A percentile compares a stretch with the other conserved stretches of the same genome.
These are phyloP conservation scores for Dalechampia spathulata DNA, from an alignment of 441 rosid species.

Conservation along the genomic window DNA sequence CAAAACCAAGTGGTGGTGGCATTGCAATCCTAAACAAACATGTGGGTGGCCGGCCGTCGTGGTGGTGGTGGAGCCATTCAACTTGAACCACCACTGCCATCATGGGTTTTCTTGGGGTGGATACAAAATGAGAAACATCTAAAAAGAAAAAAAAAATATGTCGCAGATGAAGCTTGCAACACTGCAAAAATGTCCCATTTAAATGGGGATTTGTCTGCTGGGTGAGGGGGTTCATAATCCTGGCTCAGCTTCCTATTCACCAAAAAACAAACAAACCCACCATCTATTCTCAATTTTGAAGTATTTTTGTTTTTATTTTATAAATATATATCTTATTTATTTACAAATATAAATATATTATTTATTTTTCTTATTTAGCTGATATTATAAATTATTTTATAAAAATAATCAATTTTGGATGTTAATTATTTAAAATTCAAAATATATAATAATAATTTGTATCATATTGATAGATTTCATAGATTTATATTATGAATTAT, in stretches of 20 bases:
- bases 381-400: no score
- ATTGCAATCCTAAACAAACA: not conserved
- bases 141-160: no score
- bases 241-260: conserved; percentile 19
- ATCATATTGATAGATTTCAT: no score
- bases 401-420: no score
- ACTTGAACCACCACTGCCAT: conserved; percentile 12
- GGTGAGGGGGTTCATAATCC: conserved; percentile 25
- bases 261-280: not conserved
- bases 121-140: conserved; percentile 19
- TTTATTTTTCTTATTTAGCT: no score
- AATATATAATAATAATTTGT: no score
- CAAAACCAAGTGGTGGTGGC: conserved; percentile 12
- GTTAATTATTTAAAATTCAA: no score
- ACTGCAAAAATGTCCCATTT: conserved; percentile 20
- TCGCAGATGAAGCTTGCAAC: conserved; percentile 21
- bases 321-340: no score
- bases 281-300: no score
- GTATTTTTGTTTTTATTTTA: no score
- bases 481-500: no score
- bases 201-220: conserved; percentile 41
- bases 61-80: conserved; percentile 37
- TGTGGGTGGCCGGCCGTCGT: conserved; percentile 3
- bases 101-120: conserved; percentile 8
- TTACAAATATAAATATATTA: no score